Base-by-base conservation (phyloP, 495 filamentous ascomycete genomes). In the Astrothelium subdiscretum region DNA sequence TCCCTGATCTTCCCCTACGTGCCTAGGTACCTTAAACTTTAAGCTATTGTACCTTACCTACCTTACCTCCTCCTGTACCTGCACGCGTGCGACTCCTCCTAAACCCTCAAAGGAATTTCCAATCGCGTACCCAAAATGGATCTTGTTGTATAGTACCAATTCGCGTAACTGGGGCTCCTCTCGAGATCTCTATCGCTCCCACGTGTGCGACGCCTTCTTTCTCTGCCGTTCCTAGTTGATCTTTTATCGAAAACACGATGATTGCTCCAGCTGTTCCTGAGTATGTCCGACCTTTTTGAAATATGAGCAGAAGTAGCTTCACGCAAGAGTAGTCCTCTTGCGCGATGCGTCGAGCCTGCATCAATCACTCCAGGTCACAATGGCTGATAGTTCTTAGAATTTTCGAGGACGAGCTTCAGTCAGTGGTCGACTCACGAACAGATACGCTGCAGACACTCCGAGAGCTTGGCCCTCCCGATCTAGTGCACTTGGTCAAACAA, bases 401-500 rank as follows among this genome's bases (percentile, higher is more conserved):
- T 65, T 89, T 90, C 64, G 94, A 97, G 74, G 89, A 96, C 70
- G 84, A 92, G 48, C 79, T 94, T 40, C 88, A 88, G 69, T 87
- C 95, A 65, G 90, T 91, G 42, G 85, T 96, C 70, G 90, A 92
- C 73, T 83, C 90, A 68, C 87, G 94, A 68, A 90, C 92, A 68
- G 94, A 97, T 66, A 84, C 88, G 10, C 80, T 98, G 22, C 81
- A 85, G 69, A 80, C 84, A 32, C 79, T 97, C 62, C 86, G 94
- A 66, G 94, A 98, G 80, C 81, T 97, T 62, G 94, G 94, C 31
- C 95, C 94, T 8, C 94, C 94, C 31, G 94, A 98, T 70, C 80
- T 98, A 29, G 94, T 97, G 22, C 94, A 97, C 76, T 80, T 98
- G 59, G 83, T 95, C 65, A 97, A 97, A 73, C 90, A 95, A 65